A percentile compares a stretch with the other conserved stretches of the same genome.
These are phyloP conservation scores for Colletotrichum phormii DNA, from an alignment of 2,329 filamentous ascomycete species.

Conservation along the genomic window DNA sequence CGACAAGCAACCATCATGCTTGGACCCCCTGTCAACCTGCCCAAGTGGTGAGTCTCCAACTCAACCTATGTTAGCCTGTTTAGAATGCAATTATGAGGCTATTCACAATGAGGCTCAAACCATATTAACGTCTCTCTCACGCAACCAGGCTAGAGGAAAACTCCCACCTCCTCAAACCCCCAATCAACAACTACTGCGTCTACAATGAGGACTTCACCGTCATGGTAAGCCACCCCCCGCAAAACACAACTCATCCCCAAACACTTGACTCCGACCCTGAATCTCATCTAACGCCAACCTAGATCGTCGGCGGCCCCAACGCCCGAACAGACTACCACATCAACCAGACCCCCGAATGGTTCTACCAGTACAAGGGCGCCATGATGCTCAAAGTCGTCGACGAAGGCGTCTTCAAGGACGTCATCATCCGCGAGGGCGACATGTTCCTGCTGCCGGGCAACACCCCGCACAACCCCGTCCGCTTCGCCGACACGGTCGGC, in stretches of 20 bases:
- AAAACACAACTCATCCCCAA: neutral
- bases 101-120: slow-evolving; percentile 7
- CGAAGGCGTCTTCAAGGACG: slow-evolving; percentile 77
- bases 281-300: neutral
- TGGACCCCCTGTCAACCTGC: slow-evolving; percentile 63
- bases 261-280: neutral
- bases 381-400: slow-evolving; percentile 97
- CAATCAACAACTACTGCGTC: slow-evolving; percentile 97
- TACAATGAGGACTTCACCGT: slow-evolving; percentile 87
- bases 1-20: slow-evolving; percentile 22
- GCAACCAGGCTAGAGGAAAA: slow-evolving; percentile 84
- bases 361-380: slow-evolving; percentile 93
- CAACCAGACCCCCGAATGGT: slow-evolving; percentile 96
- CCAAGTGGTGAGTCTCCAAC: slow-evolving; percentile 63
- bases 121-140: slow-evolving; percentile 36
- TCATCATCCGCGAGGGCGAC: slow-evolving; percentile 91
- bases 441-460: slow-evolving; percentile 95
- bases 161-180: slow-evolving; percentile 90
- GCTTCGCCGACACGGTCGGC: slow-evolving; percentile 94
- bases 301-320: slow-evolving; percentile 96
- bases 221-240: slow-evolving; percentile 66
- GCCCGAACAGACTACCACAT: slow-evolving; percentile 98
- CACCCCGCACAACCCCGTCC: slow-evolving; percentile 95
- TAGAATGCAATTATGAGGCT: slow-evolving; percentile 12
- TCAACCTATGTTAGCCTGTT: neutral